These are phyloP conservation scores for Melampsora abietis-canadensis DNA, from an alignment of 1,284 basidiomycete species.

Conservation along the genomic window DNA sequence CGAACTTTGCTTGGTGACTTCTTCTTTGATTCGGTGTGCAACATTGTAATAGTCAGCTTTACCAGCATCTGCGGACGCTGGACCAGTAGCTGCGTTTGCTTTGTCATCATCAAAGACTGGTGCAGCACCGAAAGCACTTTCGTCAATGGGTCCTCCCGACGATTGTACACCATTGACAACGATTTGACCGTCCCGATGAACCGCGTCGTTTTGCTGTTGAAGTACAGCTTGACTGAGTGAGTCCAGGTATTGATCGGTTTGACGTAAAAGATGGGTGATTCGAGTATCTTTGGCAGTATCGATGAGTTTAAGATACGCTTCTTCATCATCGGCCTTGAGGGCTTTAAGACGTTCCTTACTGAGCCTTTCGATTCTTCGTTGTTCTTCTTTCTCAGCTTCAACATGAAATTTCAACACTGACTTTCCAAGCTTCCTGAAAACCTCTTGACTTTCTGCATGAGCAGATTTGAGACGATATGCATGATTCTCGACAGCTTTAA, in stretches of 20 bases:
- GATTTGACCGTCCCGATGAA: slow-evolving; percentile 53
- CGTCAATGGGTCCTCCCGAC: slow-evolving; percentile 46
- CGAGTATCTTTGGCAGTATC: slow-evolving; percentile 99
- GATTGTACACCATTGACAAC: not conserved
- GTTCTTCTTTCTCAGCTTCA: slow-evolving; percentile 57
- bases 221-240: slow-evolving; percentile 90
- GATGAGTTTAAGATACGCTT: slow-evolving; percentile 97
- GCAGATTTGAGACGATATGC: slow-evolving; percentile 69
- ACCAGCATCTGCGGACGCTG: slow-evolving; percentile 59
- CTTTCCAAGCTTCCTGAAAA: slow-evolving; percentile 52
- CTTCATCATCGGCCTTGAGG: slow-evolving; percentile 96
- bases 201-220: slow-evolving; percentile 83
- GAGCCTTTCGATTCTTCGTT: slow-evolving; percentile 78
- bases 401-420: slow-evolving; percentile 55
- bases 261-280: slow-evolving; percentile 90
- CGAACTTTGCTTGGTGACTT: slow-evolving; percentile 72
- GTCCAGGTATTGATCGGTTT: slow-evolving; percentile 93
- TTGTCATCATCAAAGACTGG: slow-evolving; percentile 58
- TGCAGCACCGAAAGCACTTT: slow-evolving; percentile 50
- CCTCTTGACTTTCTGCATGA: slow-evolving; percentile 56
- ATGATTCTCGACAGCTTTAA: slow-evolving; percentile 80
- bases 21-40: slow-evolving; percentile 89
- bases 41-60: slow-evolving; percentile 97
- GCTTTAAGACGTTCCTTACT: slow-evolving; percentile 98
- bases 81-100: slow-evolving; percentile 59